phyloP scores from a whole-genome alignment of 2,329 filamentous ascomycete species.

The Fusarium sp. region DNA sequence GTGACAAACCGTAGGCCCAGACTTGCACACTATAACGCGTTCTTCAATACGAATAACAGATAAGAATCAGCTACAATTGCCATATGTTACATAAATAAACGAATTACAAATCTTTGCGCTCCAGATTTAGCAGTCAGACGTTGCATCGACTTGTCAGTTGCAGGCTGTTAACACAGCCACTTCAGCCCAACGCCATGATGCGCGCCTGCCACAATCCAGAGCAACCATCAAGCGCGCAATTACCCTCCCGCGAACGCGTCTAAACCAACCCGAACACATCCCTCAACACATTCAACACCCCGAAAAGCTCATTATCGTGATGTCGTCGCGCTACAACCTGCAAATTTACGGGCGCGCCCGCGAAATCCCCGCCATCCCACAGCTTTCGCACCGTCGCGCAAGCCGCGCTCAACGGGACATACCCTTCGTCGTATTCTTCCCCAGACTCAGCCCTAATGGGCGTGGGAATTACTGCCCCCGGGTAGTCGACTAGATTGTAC shows the following conservation, averaged over 20 bases:
- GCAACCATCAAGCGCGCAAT: not conserved
- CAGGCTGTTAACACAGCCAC: not conserved
- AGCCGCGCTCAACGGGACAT: slow-evolving; percentile 46
- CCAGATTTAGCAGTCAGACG: not conserved
- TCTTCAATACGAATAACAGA: not conserved
- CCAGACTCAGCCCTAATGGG: slow-evolving; percentile 45
- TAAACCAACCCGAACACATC: slow-evolving; percentile 14
- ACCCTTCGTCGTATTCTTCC: slow-evolving; percentile 41
- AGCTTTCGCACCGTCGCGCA: slow-evolving; percentile 47
- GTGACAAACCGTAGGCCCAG: too few relatives aligned
- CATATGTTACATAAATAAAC: not conserved
- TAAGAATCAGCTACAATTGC: not conserved
- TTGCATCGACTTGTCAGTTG: not conserved
- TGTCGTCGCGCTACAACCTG: slow-evolving; percentile 50
- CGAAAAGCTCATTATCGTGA: slow-evolving; percentile 52
- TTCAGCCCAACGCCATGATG: not conserved
- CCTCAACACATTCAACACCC: slow-evolving; percentile 41
- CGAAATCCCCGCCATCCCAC: slow-evolving; percentile 50
- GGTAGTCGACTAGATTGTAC: slow-evolving; percentile 54
- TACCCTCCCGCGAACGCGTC: not conserved
- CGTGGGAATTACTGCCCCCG: slow-evolving; percentile 45
- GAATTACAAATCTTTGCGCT: not conserved
- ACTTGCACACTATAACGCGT: too few relatives aligned
- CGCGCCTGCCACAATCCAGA: not conserved
- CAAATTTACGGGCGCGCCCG: slow-evolving; percentile 49